Evolutionary conservation across 208 protist genomes (phyloP).

Genomic region (Wallacemonas sp.): DNA sequence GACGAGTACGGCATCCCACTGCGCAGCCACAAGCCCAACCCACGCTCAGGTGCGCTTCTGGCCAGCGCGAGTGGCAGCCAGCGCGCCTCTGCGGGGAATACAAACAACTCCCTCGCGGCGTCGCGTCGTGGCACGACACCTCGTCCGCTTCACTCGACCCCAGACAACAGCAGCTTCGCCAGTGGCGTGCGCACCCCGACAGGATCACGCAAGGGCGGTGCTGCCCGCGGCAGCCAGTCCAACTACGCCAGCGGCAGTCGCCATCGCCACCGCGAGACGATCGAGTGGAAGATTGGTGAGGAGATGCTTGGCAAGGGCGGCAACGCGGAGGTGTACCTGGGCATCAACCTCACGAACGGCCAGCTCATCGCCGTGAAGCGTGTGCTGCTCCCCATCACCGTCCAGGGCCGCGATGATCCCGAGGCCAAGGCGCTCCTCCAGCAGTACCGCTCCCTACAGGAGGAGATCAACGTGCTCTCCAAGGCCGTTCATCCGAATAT

Average conservation of each 20-base stretch:
- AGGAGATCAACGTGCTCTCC: slow-evolving; percentile 91
- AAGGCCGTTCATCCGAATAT: slow-evolving; percentile 90
- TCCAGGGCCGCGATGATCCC: slow-evolving; percentile 29
- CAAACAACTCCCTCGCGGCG: slow-evolving; percentile 9
- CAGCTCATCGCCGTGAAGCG: slow-evolving; percentile 92
- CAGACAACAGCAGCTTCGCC: slow-evolving; percentile 42
- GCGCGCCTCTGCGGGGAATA: background rate
- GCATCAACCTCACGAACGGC: slow-evolving; percentile 90
- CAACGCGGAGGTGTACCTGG: slow-evolving; percentile 88
- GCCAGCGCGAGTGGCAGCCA: slow-evolving; percentile 21
- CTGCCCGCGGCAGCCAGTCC: slow-evolving; percentile 12
- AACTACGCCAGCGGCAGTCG: slow-evolving; percentile 25
- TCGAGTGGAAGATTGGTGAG: slow-evolving; percentile 92
- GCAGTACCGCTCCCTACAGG: slow-evolving; percentile 84
- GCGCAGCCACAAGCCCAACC: slow-evolving; percentile 22
- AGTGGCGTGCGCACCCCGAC: slow-evolving; percentile 27
- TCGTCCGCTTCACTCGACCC: slow-evolving; percentile 37
- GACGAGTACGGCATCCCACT: slow-evolving; percentile 67
- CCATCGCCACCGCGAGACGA: slow-evolving; percentile 61
- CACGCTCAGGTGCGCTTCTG: slow-evolving; percentile 22
- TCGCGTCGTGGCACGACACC: slow-evolving; percentile 29
- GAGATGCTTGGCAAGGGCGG: slow-evolving; percentile 91
- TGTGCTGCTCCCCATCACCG: slow-evolving; percentile 61
- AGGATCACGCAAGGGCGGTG: slow-evolving; percentile 7
- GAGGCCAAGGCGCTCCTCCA: slow-evolving; percentile 67